Conservation (phyloP, 352 stramenopile species). For the Chrysophaeum taylorii region DNA sequence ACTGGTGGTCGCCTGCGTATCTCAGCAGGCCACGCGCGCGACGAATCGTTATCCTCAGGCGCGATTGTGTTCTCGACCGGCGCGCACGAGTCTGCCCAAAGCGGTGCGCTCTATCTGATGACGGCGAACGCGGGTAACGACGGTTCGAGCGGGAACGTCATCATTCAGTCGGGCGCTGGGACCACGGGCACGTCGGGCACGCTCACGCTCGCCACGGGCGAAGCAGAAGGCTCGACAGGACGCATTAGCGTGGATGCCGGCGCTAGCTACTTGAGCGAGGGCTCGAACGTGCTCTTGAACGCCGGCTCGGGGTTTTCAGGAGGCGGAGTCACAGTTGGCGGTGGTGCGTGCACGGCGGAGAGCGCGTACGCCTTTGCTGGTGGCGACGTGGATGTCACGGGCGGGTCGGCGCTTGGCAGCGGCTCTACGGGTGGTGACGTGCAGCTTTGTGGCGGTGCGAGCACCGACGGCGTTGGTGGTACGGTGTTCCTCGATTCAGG, state of each 20-base stretch:
- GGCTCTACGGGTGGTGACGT: conserved; percentile 54
- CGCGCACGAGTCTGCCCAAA: background rate
- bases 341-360: background rate
- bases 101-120: background rate
- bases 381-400: conserved; percentile 37
- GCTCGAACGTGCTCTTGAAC: background rate
- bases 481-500: background rate
- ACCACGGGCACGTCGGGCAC: background rate
- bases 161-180: background rate
- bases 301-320: background rate
- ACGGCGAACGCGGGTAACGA: background rate
- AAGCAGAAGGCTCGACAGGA: background rate
- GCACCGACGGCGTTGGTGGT: background rate
- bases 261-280: background rate
- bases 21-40: background rate
- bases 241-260: background rate
- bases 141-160: background rate
- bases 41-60: too few relatives aligned
- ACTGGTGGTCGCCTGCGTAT: background rate
- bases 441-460: conserved; percentile 6
- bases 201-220: background rate
- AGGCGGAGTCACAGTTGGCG: background rate
- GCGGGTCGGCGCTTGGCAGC: conserved; percentile 48
- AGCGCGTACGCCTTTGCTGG: conserved; percentile 31
- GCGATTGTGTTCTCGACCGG: background rate